A percentile compares a stretch with the other conserved stretches of the same genome.
Conservation (phyloP, 768 basidiomycete genomes). For the Favolaschia claudopus region DNA sequence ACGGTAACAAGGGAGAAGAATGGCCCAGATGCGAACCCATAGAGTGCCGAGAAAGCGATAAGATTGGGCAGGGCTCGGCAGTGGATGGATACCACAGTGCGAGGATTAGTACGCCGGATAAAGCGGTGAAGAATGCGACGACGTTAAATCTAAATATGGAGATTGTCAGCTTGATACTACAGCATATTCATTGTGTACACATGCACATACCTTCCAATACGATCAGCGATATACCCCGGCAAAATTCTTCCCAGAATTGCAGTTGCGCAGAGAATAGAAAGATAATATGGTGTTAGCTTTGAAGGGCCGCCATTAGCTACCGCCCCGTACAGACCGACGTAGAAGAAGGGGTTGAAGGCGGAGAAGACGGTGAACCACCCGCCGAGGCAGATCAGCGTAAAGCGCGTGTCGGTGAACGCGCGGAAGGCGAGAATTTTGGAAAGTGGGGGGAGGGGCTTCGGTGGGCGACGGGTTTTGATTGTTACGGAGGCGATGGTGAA, state of each 20-base stretch:
- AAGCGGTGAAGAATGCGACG: constrained; percentile 18
- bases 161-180: too few species aligned
- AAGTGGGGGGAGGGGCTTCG: constrained; percentile 30
- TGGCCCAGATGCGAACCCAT: constrained; percentile 35
- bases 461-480: constrained; percentile 32
- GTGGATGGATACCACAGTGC: constrained; percentile 33
- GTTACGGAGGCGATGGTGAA: constrained; percentile 30
- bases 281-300: constrained; percentile 32
- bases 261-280: constrained; percentile 33
- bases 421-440: constrained; percentile 30
- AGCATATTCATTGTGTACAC: too few species aligned
- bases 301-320: constrained; percentile 22
- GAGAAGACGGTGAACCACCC: constrained; percentile 33
- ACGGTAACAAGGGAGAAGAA: constrained; percentile 33
- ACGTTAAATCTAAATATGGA: constrained; percentile 29
- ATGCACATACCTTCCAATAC: constrained; percentile 32
- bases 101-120: constrained; percentile 31
- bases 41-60: constrained; percentile 32
- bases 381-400: constrained; percentile 28
- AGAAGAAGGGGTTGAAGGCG: constrained; percentile 36
- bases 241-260: constrained; percentile 34
- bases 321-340: constrained; percentile 30
- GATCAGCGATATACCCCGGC: constrained; percentile 31
- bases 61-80: constrained; percentile 25
- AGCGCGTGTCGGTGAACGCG: constrained; percentile 31